Evolutionary conservation across 345 rosid genomes (phyloP), one percentile per base, ranked within the genome.

Genomic region (Populus davidiana): DNA sequence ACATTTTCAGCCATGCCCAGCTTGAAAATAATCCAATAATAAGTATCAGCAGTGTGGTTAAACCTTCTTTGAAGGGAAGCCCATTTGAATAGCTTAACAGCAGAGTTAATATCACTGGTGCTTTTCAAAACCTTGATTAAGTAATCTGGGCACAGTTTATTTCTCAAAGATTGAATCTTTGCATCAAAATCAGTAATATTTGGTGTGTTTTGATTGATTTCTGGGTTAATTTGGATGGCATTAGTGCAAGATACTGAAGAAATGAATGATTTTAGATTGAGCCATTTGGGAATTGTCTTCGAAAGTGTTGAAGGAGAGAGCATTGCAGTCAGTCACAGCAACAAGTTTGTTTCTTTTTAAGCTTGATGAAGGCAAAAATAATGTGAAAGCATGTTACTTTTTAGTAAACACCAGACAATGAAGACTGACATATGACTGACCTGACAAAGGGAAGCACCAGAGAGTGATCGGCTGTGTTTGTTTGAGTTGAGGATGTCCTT

Each of bases 1-100:
- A 80, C 74, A 62, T 75, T 78, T 59, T 91, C 91, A 16, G 89
- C 87, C 77, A 86, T 79, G 61, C 91, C 91, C 75, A 90, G 75
- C 71, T 85, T 88, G 80, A 84, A 70, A 75, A 87, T 85, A 74
- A 89, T 86, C 85, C 83, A 75, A 68, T 70, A 73, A 69, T 85
- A 85, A 6, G 89, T 86, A 59, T 76, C 85, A 52, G 84, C 85
- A 11, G 83, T 86, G 77, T 89, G 92, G 62, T 72, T 62, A 68
- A 87, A 89, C 72, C 71, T 67, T 77, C 81, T 83, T 25, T 86
- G 89, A 44, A 80, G 69, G 38, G 88, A 47, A 39, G 83, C 89
- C 92, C 89, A 89, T 79, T 85, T 85, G 85, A 89, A 89, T 29
- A 87, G 65, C 81, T 82, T 83, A 73, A 86, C 71, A 80, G 90